Evolutionary conservation across 345 rosid species (phyloP).

Genomic region (Streptanthus diversifolius): DNA sequence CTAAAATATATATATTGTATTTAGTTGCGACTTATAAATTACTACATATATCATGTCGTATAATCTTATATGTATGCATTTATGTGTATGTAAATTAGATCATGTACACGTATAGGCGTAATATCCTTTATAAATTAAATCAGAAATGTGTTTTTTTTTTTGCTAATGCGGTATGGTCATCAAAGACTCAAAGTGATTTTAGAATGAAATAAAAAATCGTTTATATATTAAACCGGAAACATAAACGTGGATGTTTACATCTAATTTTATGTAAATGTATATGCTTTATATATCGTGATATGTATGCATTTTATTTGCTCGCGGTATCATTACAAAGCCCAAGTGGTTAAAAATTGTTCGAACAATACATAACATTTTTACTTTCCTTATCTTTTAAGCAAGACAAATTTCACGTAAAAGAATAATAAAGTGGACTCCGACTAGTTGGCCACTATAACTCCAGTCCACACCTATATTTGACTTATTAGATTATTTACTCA

Average conservation of each 20-base stretch:
- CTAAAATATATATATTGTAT: too few relatives aligned
- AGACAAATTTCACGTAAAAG: background rate
- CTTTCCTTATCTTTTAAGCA: background rate
- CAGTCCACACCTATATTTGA: background rate
- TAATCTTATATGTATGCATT: too few relatives aligned
- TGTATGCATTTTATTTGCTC: slow-evolving; percentile 5
- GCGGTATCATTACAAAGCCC: background rate
- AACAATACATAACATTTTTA: background rate
- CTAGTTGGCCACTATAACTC: slow-evolving; percentile 11
- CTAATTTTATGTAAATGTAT: background rate
- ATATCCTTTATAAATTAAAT: background rate
- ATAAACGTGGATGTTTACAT: background rate
- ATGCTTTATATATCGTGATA: background rate
- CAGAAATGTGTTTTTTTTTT: background rate
- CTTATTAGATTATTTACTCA: background rate
- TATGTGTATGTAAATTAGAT: too few relatives aligned
- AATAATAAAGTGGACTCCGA: background rate
- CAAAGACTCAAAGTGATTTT: background rate
- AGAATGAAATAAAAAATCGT: background rate
- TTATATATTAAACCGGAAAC: background rate
- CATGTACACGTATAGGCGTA: too few relatives aligned
- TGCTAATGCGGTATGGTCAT: background rate
- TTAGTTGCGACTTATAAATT: too few relatives aligned
- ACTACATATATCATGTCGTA: too few relatives aligned
- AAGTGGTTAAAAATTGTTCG: background rate